Evolutionary conservation across 345 rosid species (phyloP), one percentile per base, ranked within the genome.

Genomic region (Rhodamnia argentea): DNA sequence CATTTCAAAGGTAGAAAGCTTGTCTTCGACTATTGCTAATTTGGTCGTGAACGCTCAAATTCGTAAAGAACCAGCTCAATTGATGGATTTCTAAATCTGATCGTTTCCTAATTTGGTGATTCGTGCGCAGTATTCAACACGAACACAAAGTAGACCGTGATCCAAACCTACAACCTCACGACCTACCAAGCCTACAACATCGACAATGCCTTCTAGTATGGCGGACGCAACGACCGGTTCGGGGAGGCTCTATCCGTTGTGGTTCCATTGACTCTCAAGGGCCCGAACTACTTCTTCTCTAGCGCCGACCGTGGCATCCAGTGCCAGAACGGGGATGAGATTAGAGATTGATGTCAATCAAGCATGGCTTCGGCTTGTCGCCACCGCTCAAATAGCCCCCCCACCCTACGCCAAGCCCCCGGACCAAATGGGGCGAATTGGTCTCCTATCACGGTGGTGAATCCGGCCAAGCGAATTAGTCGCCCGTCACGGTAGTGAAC

Each of bases 321-420:
- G 83, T 94, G 97, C 88, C 90, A 60, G 83, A 50, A 50, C 1
- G 95, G 97, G 97, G 56, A 85, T 93, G 94, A 92, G 94, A 58
- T 94, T 92, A 87, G 86, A 88, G 90, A 92, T 93, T 92, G 81
- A 83, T 44, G 95, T 92, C 85, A 87, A 86, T 92, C 85, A 87
- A 86, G 47, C 95, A 59, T 57, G 95, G 95, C 85, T 89, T 87
- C 75, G 97, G 94, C 83, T 86, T 92, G 87, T 95, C 95, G 26
- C 92, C 95, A 20, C 88, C 90, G 86, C 95, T 94, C 60, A 94
- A 85, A 82, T 93, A 93, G 87, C 97, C 95, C 26, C 95, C 95
- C 15, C 95, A 9, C 92, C 95, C 3, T 92, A 91, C 86, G 83
- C 64, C 15, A 89, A 87, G 86, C 93, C 95, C 94, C 93, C 3